phyloP scores from a whole-genome alignment of 2,329 filamentous ascomycete genomes.

The Cladorrhinum sp. region DNA sequence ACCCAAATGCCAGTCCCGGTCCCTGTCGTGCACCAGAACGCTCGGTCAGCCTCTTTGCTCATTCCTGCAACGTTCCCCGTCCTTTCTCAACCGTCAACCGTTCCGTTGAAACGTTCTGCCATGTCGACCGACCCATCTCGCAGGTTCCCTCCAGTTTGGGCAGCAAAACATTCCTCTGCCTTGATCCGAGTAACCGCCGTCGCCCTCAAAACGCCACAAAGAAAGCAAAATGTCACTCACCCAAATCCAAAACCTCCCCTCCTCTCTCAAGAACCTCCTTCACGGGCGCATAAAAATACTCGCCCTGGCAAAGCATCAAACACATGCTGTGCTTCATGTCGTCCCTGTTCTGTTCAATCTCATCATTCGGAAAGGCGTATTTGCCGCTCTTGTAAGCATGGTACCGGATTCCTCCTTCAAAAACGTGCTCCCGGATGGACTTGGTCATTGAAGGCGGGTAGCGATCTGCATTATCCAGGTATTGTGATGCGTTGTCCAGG shows the following conservation, averaged over 20 bases:
- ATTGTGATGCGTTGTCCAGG: constrained; percentile 5
- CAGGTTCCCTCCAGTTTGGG: not conserved
- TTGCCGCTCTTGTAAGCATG: constrained; percentile 36
- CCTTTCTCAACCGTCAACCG: not conserved
- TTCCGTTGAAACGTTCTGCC: not conserved
- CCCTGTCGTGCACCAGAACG: constrained; percentile 32
- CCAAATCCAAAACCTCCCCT: constrained; percentile 46
- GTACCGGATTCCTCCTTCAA: constrained; percentile 35
- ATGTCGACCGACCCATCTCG: not conserved
- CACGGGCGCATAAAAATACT: constrained; percentile 45
- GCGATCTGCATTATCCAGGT: constrained; percentile 16
- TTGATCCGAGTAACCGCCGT: not conserved
- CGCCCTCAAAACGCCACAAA: not conserved
- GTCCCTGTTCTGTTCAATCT: constrained; percentile 40
- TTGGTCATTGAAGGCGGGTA: constrained; percentile 31
- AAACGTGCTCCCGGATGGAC: constrained; percentile 32
- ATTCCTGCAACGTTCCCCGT: not conserved
- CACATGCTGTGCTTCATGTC: constrained; percentile 41
- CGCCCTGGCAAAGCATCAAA: constrained; percentile 35
- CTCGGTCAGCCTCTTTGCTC: constrained; percentile 17
- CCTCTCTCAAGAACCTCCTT: constrained; percentile 37
- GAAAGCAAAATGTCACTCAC: constrained; percentile 31
- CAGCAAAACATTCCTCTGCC: not conserved
- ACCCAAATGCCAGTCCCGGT: constrained; percentile 53
- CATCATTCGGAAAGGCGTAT: constrained; percentile 41